A percentile compares a stretch with the other conserved stretches of the same genome.
Conservation (phyloP, 805 yeast species). For the Lipomyces orientalis region DNA sequence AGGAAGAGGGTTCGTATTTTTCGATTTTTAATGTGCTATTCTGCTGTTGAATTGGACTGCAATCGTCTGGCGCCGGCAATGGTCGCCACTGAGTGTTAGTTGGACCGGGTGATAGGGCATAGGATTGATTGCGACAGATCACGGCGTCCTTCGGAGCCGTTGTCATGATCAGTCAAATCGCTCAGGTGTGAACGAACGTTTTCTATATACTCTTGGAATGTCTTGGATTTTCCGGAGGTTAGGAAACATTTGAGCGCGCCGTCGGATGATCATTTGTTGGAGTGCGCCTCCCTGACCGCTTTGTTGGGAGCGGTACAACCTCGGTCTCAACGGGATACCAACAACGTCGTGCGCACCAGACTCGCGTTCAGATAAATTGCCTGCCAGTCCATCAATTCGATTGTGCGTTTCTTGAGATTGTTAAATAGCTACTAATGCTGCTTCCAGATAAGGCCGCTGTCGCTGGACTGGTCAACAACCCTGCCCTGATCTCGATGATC, state of each 20-base stretch:
- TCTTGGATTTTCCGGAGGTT: background rate
- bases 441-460: conserved; percentile 40
- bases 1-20: conserved; percentile 60
- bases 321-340: background rate
- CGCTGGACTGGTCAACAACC: conserved; percentile 69
- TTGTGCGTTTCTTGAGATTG: background rate
- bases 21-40: background rate
- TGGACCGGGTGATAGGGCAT: no score
- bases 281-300: background rate
- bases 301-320: conserved; percentile 1
- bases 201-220: background rate
- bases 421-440: background rate
- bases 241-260: background rate
- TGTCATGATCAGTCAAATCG: background rate
- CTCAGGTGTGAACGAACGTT: background rate
- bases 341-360: background rate
- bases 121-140: background rate
- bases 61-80: background rate
- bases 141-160: background rate
- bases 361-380: background rate
- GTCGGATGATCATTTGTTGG: background rate
- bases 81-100: background rate
- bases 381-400: background rate
- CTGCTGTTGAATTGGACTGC: background rate
- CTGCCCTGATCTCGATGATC: conserved; percentile 82